A percentile compares a stretch with the other conserved stretches of the same genome.
phyloP scores from a whole-genome alignment of 1,284 basidiomycete genomes.

The Marasmius sp. region DNA sequence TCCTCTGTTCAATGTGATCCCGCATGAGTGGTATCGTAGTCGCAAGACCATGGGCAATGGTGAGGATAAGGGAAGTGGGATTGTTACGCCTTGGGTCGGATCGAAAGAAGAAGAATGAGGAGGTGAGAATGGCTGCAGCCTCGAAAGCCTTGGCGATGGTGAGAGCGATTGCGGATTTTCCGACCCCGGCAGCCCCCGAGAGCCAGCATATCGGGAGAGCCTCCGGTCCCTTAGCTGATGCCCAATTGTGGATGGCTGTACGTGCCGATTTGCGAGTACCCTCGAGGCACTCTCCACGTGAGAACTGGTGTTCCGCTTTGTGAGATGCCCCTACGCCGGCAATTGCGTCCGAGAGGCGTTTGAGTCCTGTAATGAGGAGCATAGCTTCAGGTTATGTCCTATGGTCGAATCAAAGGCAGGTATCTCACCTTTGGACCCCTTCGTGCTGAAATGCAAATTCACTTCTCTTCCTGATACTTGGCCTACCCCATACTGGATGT shows the following conservation, averaged over 20 bases:
- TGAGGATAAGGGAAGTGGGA: background rate
- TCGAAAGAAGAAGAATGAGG: constrained; percentile 19
- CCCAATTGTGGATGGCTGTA: constrained; percentile 12
- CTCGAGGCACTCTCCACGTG: constrained; percentile 6
- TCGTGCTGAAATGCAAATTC: too few species aligned
- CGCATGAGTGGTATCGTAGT: background rate
- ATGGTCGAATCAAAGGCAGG: too few species aligned
- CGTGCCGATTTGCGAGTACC: constrained; percentile 12
- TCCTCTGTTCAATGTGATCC: background rate
- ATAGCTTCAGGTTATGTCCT: too few species aligned
- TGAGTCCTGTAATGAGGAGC: too few species aligned
- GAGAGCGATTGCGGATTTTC: constrained; percentile 20
- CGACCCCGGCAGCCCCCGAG: constrained; percentile 15
- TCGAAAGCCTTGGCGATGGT: constrained; percentile 14
- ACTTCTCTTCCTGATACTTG: too few species aligned
- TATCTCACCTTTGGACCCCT: too few species aligned
- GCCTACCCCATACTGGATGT: too few species aligned
- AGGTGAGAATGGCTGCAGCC: constrained; percentile 3
- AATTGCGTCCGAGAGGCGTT: too few species aligned
- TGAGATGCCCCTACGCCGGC: background rate
- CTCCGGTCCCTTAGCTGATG: background rate
- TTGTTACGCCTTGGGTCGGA: background rate
- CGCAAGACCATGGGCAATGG: constrained; percentile 1
- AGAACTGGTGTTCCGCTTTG: background rate
- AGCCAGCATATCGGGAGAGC: constrained; percentile 14